Percentiles rank a stretch among this genome's conserved stretches.
These are phyloP conservation scores for Spizellomyces sp. DNA, from an alignment of 192 early-diverging fungal genomes.

Conservation along the genomic window DNA sequence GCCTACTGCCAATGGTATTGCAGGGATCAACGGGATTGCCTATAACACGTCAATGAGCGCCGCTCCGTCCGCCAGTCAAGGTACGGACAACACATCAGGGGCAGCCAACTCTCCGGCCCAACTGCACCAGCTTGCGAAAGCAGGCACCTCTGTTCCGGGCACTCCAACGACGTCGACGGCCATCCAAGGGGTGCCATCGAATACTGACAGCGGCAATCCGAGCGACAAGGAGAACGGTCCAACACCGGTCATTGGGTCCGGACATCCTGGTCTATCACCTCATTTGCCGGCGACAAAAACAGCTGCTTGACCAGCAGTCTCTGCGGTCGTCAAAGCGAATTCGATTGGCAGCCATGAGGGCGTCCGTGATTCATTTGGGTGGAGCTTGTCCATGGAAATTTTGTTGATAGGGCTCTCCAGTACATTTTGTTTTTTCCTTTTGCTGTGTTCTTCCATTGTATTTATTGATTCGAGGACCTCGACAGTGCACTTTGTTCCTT, in stretches of 20 bases:
- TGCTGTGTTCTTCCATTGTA: too few species aligned
- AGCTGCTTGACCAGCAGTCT: not conserved
- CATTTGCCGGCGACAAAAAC: slow-evolving; percentile 15
- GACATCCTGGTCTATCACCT: slow-evolving; percentile 11
- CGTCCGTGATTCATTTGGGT: too few species aligned
- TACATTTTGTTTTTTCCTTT: too few species aligned
- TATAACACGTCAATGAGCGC: not conserved
- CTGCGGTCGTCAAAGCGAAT: too few species aligned
- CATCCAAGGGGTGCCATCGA: not conserved
- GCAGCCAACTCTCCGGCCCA: not conserved
- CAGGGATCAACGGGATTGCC: not conserved
- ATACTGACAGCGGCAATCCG: too few species aligned
- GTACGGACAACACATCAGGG: not conserved
- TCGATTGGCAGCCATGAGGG: too few species aligned
- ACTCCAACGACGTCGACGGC: not conserved
- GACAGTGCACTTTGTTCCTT: too few species aligned
- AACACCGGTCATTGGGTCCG: not conserved
- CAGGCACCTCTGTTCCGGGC: not conserved
- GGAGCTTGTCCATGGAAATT: too few species aligned
- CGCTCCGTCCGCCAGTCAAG: not conserved
- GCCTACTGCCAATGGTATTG: not conserved
- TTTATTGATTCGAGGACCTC: too few species aligned
- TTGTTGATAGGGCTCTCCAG: too few species aligned
- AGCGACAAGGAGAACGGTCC: too few species aligned
- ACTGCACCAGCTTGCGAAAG: not conserved